Base-by-base conservation (phyloP, 805 yeast species). In the Candida fluviatilis region DNA sequence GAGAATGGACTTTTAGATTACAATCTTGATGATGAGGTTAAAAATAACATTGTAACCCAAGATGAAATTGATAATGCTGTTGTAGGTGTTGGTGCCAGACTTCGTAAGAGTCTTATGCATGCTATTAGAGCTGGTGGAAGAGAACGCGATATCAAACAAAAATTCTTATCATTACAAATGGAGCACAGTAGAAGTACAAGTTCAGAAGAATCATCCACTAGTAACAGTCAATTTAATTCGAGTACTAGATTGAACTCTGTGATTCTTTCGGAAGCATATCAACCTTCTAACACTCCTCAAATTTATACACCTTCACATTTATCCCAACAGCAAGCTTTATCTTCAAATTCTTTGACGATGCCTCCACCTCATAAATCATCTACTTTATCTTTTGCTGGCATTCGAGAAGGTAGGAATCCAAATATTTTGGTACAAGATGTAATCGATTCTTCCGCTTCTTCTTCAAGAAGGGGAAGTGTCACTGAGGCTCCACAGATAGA, bases 11-110 rank as follows among this genome's bases (percentile, higher is more conserved):
- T 33, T n/a, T 23, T 41, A 7, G 40, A 41, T 35, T 39, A 40
- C 12, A 19, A 39, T 55, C 50, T 33, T 52, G 58, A 41, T 59
- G 64, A 47, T 23, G 64, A 33, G 11, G 12, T 28, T 33, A 33
- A 24, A 14, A 33, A 75, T 69, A 50, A 79, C 36, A 73, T 74
- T 26, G 81, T 84, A 5, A 70, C 82, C 2, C 73, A 69, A 34
- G 82, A 80, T 40, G 95, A 88, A 42, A 73, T 85, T 5, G 75
- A 80, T 45, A 75, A 78, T 43, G 95, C 95, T 1, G 88, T 88
- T 3, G 73, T 81, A 25, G 95, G 95, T n/a, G 72, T 88, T 35
- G 90, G 89, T 5, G 73, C 78, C 36, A 70, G 81, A 38, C 69
- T 87, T 31, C 76, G 69, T 48, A 72, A 68, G 41, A 71, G 75